Conservation (phyloP, 1,139 yeast genomes). For the Lizanozyma gosingica region DNA sequence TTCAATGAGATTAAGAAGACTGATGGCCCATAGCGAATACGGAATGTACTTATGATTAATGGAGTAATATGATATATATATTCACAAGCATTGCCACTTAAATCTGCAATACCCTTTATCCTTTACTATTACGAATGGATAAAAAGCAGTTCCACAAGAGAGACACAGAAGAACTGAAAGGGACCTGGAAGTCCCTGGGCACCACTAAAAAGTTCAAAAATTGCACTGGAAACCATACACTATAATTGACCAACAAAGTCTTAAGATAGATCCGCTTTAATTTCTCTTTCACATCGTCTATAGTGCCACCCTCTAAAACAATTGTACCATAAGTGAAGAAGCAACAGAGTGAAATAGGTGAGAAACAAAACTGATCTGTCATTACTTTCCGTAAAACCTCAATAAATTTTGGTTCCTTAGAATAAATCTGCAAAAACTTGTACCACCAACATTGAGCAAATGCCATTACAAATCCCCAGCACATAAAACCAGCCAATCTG, state of each 20-base stretch:
- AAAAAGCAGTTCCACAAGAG: slow-evolving; percentile 90
- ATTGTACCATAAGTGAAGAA: slow-evolving; percentile 82
- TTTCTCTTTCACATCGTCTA: slow-evolving; percentile 55
- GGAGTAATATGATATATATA: no score
- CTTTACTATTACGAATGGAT: slow-evolving; percentile 51
- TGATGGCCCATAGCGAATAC: neutral
- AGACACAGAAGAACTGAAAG: slow-evolving; percentile 84
- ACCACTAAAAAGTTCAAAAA: slow-evolving; percentile 76
- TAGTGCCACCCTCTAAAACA: slow-evolving; percentile 67
- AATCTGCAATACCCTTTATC: no score
- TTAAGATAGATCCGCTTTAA: slow-evolving; percentile 59
- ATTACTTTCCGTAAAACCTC: slow-evolving; percentile 80
- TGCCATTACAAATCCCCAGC: slow-evolving; percentile 82
- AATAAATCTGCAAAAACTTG: slow-evolving; percentile 69
- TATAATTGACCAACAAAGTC: slow-evolving; percentile 70
- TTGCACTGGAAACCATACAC: slow-evolving; percentile 95
- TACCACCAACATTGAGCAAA: slow-evolving; percentile 89
- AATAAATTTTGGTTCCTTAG: slow-evolving; percentile 72
- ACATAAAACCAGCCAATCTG: slow-evolving; percentile 71
- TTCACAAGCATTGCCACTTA: no score
- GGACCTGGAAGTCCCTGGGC: slow-evolving; percentile 78
- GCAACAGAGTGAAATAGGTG: slow-evolving; percentile 74
- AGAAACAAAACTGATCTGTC: slow-evolving; percentile 82
- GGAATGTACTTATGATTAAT: neutral
- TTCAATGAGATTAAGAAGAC: neutral